Evolutionary conservation across 2,329 filamentous ascomycete genomes (phyloP), one percentile per base, ranked within the genome.

Genomic region (Arthroderma sp.): DNA sequence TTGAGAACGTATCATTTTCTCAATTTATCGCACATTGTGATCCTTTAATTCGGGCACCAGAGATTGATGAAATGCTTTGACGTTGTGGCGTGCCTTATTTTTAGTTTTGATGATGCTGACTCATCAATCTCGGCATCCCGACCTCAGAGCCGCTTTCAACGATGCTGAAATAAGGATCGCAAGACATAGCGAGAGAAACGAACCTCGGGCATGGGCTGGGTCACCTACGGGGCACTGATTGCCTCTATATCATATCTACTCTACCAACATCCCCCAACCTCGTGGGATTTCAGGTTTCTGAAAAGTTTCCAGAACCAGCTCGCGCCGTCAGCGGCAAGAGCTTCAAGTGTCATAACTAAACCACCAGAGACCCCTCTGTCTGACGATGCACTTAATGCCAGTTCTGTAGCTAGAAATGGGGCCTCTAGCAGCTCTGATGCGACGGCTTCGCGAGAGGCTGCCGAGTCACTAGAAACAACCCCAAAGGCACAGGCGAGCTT

Each of bases 171-270:
- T 22, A 22, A 22, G 1, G 15, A 22, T 22, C 15, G 15, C 15
- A 22, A 22, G 15, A 22, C 8, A 34, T 2, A 2, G 3, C 11
- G 32, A 34, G 11, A 34, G 2, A 34, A 34, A 34, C 8, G 11
- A 22, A 34, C 3, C 32, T 36, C 33, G 36, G 45, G 40, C 36
- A 70, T 70, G 68, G 67, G 63, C 48, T 65, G 63, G 56, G 53
- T 66, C 48, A 62, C 61, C 32, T 54, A 66, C 29, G 62, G 57
- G 30, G 55, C 60, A 29, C 48, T 71, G 27, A 46, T 68, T 42
- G 56, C 62, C 29, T 62, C 68, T 6, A 51, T 63, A 33, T 60
- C 58, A 36, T 66, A 64, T 48, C 48, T 70, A 22, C 54, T 65
- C 28, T 68, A 66, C 51, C 58, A 56, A 27, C 58, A 66, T 46